Conservation (phyloP, 805 yeast species). For the Candida patagonica region DNA sequence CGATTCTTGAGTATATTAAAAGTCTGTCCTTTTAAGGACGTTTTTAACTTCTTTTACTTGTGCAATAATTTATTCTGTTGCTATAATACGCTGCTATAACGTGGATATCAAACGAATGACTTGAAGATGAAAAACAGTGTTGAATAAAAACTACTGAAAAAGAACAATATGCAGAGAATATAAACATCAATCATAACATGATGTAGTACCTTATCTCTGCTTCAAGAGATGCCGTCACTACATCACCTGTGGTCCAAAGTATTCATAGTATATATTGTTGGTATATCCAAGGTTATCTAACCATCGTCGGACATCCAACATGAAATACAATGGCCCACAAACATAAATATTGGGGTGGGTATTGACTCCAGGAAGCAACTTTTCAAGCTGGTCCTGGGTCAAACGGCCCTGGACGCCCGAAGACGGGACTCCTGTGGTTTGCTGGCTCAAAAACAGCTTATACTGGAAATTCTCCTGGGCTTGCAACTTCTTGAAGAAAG, state of each 20-base stretch:
- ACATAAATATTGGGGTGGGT: conserved; percentile 6
- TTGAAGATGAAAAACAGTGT: no score
- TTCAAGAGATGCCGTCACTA: no score
- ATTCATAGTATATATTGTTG: conserved; percentile 6
- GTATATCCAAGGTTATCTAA: conserved; percentile 3
- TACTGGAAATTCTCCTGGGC: conserved; percentile 10
- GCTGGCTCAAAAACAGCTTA: conserved; percentile 4
- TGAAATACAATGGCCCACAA: conserved; percentile 8
- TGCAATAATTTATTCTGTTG: no score
- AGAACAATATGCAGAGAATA: no score
- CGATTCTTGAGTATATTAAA: no score
- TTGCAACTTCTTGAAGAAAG: conserved; percentile 3
- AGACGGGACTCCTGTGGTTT: conserved; percentile 1
- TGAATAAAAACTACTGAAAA: no score
- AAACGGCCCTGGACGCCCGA: conserved; percentile 3
- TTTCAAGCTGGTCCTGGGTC: conserved; percentile 4
- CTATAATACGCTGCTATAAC: no score
- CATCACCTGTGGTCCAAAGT: conserved; percentile 12
- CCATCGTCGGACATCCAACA: conserved; percentile 6
- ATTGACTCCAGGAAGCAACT: neutral
- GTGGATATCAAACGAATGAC: no score
- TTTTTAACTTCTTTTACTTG: no score
- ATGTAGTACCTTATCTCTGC: no score
- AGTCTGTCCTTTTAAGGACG: no score
- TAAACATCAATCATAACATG: no score